Evolutionary conservation across 106 monocot species (phyloP), one percentile per base, ranked within the genome.

Genomic region (Dioscorea zingiberensis): DNA sequence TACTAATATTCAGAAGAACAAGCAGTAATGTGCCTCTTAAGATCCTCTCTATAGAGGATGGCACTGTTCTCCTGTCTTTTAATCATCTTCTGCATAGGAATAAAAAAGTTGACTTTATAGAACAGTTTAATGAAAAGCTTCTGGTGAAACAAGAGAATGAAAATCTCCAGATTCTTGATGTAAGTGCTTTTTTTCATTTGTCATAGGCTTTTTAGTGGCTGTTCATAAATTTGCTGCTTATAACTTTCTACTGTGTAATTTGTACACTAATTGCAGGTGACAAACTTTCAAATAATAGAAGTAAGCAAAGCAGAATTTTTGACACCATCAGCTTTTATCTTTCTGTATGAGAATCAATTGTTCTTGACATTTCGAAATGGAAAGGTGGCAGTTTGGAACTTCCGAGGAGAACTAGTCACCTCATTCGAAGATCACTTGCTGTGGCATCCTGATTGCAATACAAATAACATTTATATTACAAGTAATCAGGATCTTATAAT

Each of bases 391-490:
- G 91, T 92, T 68, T 92, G 91, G 91, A 92, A 87, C 27, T 92
- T 91, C 54, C 60, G 78, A 46, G 91, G 87, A 29, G 90, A 91
- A 70, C 78, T 90, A 7, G 86, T 90, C 21, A 86, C 90, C 63
- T 86, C 90, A 51, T 90, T 90, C 48, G 90, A 90, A 58, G 91
- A 91, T 62, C 91, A 91, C 70, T 68, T 87, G 27, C 69, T 91
- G 68, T 91, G 91, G 91, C 83, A 90, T 54, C 90, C 90, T 63
- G 86, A 90, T 29, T 90, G 90, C 76, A 90, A 90, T 62, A 90
- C 90, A 44, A 90, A 90, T 59, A 90, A 86, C 70, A 90, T 90
- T 30, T 86, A 90, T 45, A 90, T 90, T 21, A 90, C 90, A 25
- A 86, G 83, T 49, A 75, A 86, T 56, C 90, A 90, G 68, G 85